Evolutionary conservation across 1,284 basidiomycete species (phyloP).

Genomic region (Boletus albobrunnescens): DNA sequence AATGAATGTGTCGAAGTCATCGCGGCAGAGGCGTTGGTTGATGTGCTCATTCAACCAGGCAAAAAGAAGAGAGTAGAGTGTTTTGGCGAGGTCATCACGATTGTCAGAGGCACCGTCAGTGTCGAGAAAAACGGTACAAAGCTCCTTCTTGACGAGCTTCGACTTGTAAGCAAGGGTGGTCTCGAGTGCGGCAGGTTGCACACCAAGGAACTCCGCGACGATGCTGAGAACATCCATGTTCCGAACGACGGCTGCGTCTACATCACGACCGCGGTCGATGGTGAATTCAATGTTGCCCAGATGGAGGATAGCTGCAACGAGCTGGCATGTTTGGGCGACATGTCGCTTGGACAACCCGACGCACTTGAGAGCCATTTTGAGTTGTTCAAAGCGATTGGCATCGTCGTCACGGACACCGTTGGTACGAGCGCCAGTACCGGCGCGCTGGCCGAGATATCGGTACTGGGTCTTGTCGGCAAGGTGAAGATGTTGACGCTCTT

Average conservation of each 20-base stretch:
- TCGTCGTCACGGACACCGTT: constrained; percentile 65
- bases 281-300: constrained; percentile 94
- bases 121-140: constrained; percentile 95
- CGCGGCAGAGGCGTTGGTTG: constrained; percentile 89
- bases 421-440: constrained; percentile 37
- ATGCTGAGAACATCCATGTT: constrained; percentile 77
- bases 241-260: constrained; percentile 84
- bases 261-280: constrained; percentile 76
- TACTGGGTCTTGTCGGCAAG: constrained; percentile 77
- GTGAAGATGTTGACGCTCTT: constrained; percentile 85
- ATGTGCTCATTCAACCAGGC: constrained; percentile 96
- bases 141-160: constrained; percentile 87
- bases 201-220: constrained; percentile 89
- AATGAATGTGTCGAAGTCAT: constrained; percentile 89
- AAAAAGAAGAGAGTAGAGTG: constrained; percentile 91
- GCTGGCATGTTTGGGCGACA: constrained; percentile 92
- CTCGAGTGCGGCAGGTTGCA: constrained; percentile 73
- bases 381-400: constrained; percentile 80
- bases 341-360: constrained; percentile 90
- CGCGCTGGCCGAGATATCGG: constrained; percentile 77
- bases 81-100: constrained; percentile 89
- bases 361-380: constrained; percentile 90
- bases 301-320: constrained; percentile 92
- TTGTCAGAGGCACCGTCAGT: constrained; percentile 90
- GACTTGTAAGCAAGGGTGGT: constrained; percentile 89